Evolutionary conservation across 768 basidiomycete species (phyloP), one percentile per base, ranked within the genome.

Genomic region (Lentinula detonsa): DNA sequence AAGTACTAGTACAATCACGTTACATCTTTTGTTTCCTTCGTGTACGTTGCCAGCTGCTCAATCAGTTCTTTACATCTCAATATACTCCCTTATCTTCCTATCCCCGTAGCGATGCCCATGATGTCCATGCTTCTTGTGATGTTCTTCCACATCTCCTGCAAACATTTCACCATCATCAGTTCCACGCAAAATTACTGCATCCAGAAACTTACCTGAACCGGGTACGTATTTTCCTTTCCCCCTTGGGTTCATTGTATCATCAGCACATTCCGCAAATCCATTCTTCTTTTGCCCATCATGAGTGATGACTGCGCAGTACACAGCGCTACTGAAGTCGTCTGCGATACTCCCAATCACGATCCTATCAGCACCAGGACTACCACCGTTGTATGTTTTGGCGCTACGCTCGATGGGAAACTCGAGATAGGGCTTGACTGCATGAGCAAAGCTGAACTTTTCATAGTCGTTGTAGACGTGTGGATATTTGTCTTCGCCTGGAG

Each of bases 321-420:
- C 39, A 23, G 61, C 61, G 21, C 52, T 55, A 23, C 52, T 33
- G 9, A 56, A 61, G 15, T 62, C 61, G 39, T 45, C 55, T 8
- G 61, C 55, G 7, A 58, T 57, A 28, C 50, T 53, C 8, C 61
- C 61, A 46, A 62, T 57, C 40, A 62, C 55, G 39, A 74, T 66
- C 9, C 70, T 66, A 61, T 73, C 71, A 33, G 72, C 70, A 8
- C 70, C 70, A 34, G 71, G 68, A 55, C 66, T 67, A 11, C 65
- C 71, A 34, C 69, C 67, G 31, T 53, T 63, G 63, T 72, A 72
- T 10, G 51, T 46, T 13, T 5, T 16, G 16, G 13, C 55, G 9
- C 18, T 18, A 1, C 37, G 42, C 34, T 49, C 43, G 16, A 57
- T 52, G n/a, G 61, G 61, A 40, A 57, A 57, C 35, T 62, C 61